Evolutionary conservation across 1,139 yeast genomes (phyloP).

Genomic region (Pichia norvegensis): DNA sequence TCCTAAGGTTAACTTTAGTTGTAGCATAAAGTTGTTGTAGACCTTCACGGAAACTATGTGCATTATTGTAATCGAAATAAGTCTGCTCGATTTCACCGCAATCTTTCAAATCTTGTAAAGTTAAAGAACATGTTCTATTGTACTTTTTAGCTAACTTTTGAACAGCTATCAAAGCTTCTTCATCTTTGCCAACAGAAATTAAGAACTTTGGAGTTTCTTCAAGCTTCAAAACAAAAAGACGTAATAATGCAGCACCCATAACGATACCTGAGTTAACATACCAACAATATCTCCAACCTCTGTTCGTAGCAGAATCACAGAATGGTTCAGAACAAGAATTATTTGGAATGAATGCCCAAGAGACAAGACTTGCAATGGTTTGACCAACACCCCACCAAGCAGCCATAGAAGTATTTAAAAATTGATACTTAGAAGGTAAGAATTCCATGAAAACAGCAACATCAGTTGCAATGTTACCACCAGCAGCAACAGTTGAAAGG

Average conservation of each 20-base stretch:
- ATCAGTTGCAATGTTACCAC: slow-evolving; percentile 57
- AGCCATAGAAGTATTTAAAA: slow-evolving; percentile 50
- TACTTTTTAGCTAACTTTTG: slow-evolving; percentile 36
- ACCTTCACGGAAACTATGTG: slow-evolving; percentile 12
- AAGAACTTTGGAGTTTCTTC: slow-evolving; percentile 54
- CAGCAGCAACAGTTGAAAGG: slow-evolving; percentile 41
- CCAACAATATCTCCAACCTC: slow-evolving; percentile 58
- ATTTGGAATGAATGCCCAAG: slow-evolving; percentile 50
- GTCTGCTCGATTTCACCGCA: slow-evolving; percentile 35
- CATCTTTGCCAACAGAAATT: slow-evolving; percentile 45
- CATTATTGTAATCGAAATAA: slow-evolving; percentile 11
- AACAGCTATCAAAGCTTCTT: slow-evolving; percentile 37
- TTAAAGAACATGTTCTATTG: slow-evolving; percentile 36
- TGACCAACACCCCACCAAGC: slow-evolving; percentile 61
- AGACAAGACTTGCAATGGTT: slow-evolving; percentile 44
- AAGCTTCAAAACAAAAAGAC: slow-evolving; percentile 41
- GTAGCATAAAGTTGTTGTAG: slow-evolving; percentile 21
- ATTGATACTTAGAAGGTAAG: slow-evolving; percentile 46
- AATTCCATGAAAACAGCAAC: slow-evolving; percentile 54
- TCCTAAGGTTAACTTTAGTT: slow-evolving; percentile 27
- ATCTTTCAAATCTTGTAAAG: slow-evolving; percentile 37
- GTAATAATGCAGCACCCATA: slow-evolving; percentile 38
- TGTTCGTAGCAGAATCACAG: slow-evolving; percentile 41
- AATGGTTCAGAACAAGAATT: slow-evolving; percentile 37
- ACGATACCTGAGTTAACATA: slow-evolving; percentile 49